Percentiles rank a stretch among this genome's conserved stretches.
Evolutionary conservation across 2,329 filamentous ascomycete genomes (phyloP).

Genomic region (Hymenoscyphus linearis): DNA sequence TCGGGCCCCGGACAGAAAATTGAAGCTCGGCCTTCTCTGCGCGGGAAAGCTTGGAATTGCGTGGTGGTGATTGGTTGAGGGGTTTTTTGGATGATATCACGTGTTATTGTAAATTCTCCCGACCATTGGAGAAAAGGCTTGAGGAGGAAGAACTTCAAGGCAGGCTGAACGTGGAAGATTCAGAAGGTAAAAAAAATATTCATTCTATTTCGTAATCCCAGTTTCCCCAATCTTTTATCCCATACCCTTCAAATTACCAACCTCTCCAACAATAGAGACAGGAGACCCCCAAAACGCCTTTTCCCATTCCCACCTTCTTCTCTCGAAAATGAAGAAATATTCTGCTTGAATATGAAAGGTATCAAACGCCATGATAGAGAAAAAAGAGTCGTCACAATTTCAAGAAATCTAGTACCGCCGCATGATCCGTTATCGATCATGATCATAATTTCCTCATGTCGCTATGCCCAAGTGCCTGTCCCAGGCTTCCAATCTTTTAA

Average conservation of each 20-base stretch:
- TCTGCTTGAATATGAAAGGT: background rate
- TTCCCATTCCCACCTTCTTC: constrained; percentile 5
- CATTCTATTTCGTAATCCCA: background rate
- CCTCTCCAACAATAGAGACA: background rate
- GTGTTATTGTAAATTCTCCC: background rate
- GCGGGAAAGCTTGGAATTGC: constrained; percentile 21
- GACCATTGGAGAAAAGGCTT: too few relatives aligned
- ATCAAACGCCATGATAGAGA: constrained; percentile 3
- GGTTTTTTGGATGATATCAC: background rate
- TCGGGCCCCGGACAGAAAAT: constrained; percentile 9
- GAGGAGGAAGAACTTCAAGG: background rate
- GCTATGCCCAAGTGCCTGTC: too few relatives aligned
- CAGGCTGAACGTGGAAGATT: background rate
- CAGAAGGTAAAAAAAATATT: background rate
- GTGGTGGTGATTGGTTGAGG: constrained; percentile 25
- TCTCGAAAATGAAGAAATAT: background rate
- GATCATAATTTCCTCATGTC: background rate
- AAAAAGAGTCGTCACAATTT: background rate
- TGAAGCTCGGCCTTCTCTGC: background rate
- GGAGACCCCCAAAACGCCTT: constrained; percentile 2
- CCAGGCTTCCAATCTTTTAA: too few relatives aligned
- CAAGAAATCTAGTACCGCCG: background rate
- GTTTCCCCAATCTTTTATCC: background rate
- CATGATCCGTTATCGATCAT: background rate
- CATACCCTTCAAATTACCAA: background rate